Percentiles rank a stretch among this genome's conserved stretches.
phyloP scores from a whole-genome alignment of 345 rosid genomes.

The Salix exigua region DNA sequence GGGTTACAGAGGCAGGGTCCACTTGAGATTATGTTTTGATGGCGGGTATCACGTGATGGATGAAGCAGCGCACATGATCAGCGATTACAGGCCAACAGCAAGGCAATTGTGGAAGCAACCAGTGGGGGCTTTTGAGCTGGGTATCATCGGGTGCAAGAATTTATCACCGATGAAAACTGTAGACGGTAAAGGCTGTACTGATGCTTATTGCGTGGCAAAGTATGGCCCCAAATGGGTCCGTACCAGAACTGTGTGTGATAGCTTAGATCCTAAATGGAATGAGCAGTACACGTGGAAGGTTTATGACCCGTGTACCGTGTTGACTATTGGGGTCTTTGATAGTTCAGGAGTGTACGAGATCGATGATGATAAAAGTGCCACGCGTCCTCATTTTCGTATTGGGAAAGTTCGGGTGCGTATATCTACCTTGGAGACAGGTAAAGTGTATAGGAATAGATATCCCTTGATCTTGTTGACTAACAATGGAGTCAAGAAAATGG shows the following conservation, averaged over 20 bases:
- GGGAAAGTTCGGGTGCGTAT: slow-evolving; percentile 77
- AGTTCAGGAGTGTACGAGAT: slow-evolving; percentile 50
- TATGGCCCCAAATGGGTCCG: slow-evolving; percentile 91
- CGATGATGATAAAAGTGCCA: slow-evolving; percentile 37
- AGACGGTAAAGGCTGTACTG: slow-evolving; percentile 60
- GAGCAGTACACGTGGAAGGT: slow-evolving; percentile 94
- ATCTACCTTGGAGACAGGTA: slow-evolving; percentile 62
- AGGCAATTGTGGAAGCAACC: slow-evolving; percentile 86
- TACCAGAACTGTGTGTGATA: slow-evolving; percentile 68
- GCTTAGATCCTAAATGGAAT: slow-evolving; percentile 81
- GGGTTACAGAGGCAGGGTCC: slow-evolving; percentile 66
- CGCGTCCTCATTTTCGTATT: slow-evolving; percentile 57
- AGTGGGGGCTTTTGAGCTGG: slow-evolving; percentile 76
- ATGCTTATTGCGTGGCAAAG: slow-evolving; percentile 80
- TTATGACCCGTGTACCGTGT: slow-evolving; percentile 78
- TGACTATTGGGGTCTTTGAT: slow-evolving; percentile 74
- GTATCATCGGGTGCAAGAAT: slow-evolving; percentile 71
- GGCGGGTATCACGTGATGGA: slow-evolving; percentile 98
- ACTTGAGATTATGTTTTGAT: slow-evolving; percentile 72
- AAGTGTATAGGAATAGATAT: slow-evolving; percentile 56
- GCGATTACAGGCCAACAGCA: slow-evolving; percentile 87
- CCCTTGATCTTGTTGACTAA: slow-evolving; percentile 55
- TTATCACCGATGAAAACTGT: slow-evolving; percentile 72
- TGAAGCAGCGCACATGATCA: slow-evolving; percentile 77
- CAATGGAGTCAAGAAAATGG: slow-evolving; percentile 62